Evolutionary conservation across 768 basidiomycete species (phyloP).

Genomic region (Mycena rebaudengoi): DNA sequence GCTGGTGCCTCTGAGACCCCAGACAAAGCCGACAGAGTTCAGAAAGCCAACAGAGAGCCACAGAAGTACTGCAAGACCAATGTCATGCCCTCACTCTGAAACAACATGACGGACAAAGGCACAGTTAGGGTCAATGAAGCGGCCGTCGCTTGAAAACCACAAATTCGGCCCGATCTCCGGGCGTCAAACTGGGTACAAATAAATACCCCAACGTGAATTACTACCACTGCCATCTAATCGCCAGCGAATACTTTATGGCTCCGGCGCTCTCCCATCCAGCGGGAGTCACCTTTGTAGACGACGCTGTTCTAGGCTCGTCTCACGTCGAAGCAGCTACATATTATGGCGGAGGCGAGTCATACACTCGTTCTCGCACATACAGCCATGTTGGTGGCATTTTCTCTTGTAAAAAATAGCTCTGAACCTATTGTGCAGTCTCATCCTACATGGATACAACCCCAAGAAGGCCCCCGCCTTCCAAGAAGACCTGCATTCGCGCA

Average conservation of each 20-base stretch:
- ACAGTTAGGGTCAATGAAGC: too few species aligned
- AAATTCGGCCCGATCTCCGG: too few species aligned
- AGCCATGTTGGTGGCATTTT: conserved; percentile 68
- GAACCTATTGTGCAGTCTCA: conserved; percentile 59
- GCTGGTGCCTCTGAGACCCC: too few species aligned
- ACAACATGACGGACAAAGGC: too few species aligned
- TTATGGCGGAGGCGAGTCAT: conserved; percentile 83
- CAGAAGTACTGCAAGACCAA: too few species aligned
- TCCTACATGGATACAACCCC: conserved; percentile 75
- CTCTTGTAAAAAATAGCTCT: conserved; percentile 15
- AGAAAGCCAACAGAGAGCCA: too few species aligned
- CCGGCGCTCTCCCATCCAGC: conserved; percentile 72
- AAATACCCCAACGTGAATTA: background rate
- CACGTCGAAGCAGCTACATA: conserved; percentile 81
- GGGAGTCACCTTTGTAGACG: conserved; percentile 72
- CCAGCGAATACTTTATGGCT: conserved; percentile 66
- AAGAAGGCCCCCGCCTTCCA: conserved; percentile 77
- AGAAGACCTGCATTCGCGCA: conserved; percentile 76
- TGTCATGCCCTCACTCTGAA: too few species aligned
- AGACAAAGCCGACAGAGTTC: too few species aligned
- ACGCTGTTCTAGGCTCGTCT: conserved; percentile 54
- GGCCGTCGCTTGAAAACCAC: too few species aligned
- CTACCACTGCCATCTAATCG: conserved; percentile 18
- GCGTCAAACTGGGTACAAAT: too few species aligned
- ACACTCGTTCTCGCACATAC: conserved; percentile 87